Evolutionary conservation across 202 grass and related monocot genomes (phyloP).

Genomic region (Schoenoplectus tabernaemontani): DNA sequence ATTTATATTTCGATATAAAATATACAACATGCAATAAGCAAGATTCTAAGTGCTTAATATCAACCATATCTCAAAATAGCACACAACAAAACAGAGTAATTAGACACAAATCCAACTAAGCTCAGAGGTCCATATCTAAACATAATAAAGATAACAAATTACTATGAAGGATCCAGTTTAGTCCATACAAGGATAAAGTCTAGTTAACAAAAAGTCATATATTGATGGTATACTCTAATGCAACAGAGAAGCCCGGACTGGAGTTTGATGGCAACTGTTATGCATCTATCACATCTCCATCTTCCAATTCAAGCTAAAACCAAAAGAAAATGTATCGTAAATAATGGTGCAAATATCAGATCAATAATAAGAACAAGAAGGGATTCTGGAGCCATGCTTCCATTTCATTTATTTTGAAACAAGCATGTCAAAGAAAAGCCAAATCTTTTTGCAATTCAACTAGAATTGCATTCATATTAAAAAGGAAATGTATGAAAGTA

Average conservation of each 20-base stretch:
- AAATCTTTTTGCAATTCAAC: not conserved
- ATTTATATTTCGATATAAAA: too few species aligned
- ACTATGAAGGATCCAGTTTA: not conserved
- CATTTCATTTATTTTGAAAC: too few species aligned
- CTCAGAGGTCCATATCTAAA: not conserved
- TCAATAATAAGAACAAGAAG: not conserved
- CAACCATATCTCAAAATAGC: not conserved
- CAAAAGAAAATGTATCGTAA: not conserved
- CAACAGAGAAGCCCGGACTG: not conserved
- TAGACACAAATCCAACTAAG: not conserved
- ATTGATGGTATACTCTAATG: too few species aligned
- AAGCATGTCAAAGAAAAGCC: not conserved
- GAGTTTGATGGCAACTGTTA: not conserved
- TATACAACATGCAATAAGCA: not conserved
- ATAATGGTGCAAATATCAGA: not conserved
- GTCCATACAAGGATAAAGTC: not conserved
- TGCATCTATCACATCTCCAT: slow-evolving; percentile 35
- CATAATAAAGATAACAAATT: not conserved
- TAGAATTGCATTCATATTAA: not conserved
- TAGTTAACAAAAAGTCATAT: not conserved
- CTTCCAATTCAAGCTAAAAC: slow-evolving; percentile 35
- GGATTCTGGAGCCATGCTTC: too few species aligned
- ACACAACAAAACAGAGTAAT: not conserved
- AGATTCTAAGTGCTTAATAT: too few species aligned
- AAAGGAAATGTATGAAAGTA: not conserved